Conservation (phyloP, 2,329 filamentous ascomycete genomes). For the Pseudogymnoascus sp. region DNA sequence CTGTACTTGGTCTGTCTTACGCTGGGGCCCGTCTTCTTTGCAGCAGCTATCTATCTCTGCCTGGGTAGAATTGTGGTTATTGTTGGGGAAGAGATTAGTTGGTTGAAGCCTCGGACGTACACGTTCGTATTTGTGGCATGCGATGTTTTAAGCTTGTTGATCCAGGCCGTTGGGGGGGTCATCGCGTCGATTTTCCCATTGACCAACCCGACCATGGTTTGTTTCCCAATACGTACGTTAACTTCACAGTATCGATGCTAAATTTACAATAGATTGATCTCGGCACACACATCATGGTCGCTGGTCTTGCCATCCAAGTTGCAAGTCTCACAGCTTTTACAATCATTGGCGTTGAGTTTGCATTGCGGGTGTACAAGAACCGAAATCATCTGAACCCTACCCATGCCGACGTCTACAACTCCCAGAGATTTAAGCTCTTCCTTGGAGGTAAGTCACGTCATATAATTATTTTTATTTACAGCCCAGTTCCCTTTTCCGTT, state of each 20-base stretch:
- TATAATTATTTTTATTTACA: not conserved
- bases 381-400: slow-evolving; percentile 7
- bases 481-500: not conserved
- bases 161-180: slow-evolving; percentile 53
- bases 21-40: slow-evolving; percentile 50
- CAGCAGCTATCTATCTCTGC: slow-evolving; percentile 51
- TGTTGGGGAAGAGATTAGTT: slow-evolving; percentile 42
- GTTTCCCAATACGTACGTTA: not conserved
- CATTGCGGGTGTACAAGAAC: slow-evolving; percentile 10
- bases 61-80: slow-evolving; percentile 49
- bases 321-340: slow-evolving; percentile 36
- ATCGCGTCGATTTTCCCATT: slow-evolving; percentile 43
- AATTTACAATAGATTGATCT: slow-evolving; percentile 25
- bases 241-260: not conserved
- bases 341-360: slow-evolving; percentile 15
- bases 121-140: slow-evolving; percentile 55
- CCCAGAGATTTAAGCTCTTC: slow-evolving; percentile 14
- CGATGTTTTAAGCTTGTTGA: slow-evolving; percentile 50
- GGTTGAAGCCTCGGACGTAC: slow-evolving; percentile 41
- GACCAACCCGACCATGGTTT: slow-evolving; percentile 29
- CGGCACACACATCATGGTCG: slow-evolving; percentile 51
- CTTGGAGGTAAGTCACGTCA: slow-evolving; percentile 12
- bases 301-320: slow-evolving; percentile 52
- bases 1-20: slow-evolving; percentile 50
- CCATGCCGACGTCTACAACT: slow-evolving; percentile 12